Evolutionary conservation across 108 stramenopile species (phyloP).

Genomic region (Conticribra guillardii): DNA sequence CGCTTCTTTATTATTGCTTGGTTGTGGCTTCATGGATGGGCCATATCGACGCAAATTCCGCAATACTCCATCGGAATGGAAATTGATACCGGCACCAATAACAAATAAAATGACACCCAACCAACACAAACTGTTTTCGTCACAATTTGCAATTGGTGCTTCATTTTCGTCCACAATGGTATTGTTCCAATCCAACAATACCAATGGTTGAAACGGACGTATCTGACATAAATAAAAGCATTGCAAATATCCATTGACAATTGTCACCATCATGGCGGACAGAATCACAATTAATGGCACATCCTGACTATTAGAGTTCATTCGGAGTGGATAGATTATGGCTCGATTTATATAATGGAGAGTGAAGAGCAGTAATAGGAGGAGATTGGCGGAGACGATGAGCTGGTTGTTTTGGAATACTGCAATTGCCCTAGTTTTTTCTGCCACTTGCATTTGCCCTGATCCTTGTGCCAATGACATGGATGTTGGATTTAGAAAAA

Average conservation of each 20-base stretch:
- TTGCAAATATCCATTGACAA: conserved; percentile 84
- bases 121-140: conserved; percentile 35
- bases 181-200: neutral
- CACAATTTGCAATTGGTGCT: neutral
- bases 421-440: neutral
- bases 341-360: conserved; percentile 89
- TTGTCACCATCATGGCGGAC: conserved; percentile 58
- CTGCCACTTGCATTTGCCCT: too few species aligned
- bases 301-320: conserved; percentile 56
- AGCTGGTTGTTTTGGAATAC: neutral
- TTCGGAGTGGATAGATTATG: conserved; percentile 82
- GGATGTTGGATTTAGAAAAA: neutral
- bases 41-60: conserved; percentile 54
- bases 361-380: conserved; percentile 73
- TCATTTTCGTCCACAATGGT: neutral
- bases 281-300: conserved; percentile 69
- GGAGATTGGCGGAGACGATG: conserved; percentile 44
- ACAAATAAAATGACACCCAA: conserved; percentile 61
- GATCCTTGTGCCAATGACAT: neutral
- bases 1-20: conserved; percentile 24
- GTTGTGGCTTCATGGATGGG: neutral
- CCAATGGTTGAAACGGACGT: conserved; percentile 21
- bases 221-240: conserved; percentile 34
- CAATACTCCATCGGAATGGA: conserved; percentile 76
- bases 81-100: conserved; percentile 70